Evolutionary conservation across 2,329 filamentous ascomycete species (phyloP), one percentile per base, ranked within the genome.

Genomic region (Xylaria sp.): DNA sequence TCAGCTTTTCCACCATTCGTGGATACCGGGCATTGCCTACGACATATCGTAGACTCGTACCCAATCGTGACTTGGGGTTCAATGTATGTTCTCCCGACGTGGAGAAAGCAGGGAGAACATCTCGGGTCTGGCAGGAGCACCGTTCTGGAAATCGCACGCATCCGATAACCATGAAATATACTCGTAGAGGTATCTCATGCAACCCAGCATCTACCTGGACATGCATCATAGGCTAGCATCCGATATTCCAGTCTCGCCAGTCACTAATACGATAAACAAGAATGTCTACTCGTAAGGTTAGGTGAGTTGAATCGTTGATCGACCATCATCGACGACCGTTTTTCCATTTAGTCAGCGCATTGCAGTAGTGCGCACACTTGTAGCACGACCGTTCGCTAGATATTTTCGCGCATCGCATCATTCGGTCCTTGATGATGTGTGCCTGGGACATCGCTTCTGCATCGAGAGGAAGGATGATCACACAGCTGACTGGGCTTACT

Each of bases 271-370:
- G 16, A 4, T 30, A 30, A 30, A 30, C 23, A 30, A 30, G 23
- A 30, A 30, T 30, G 23, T 30, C 23, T 30, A 16, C 16, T 16
- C 16, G 16, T 16, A 30, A 30, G 3, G 23, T 30, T 30, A 30
- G 23, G 23, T 30, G 23, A 30, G 23, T 30, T 30, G 23, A 30
- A 30, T 30, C 23, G 23, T 30, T 30, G 37, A 42, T 42, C 37
- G 37, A 3, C 37, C 37, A 42, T 10, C 37, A 8, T 13, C 37
- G 11, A 13, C 8, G 37, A 5, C 23, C 23, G 5, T 30, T 30
- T 4, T 30, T 4, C 23, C 23, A 30, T 39, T 48, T 50, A 62
- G 54, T 55, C 47, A 58, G 58, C 60, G 34, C 42, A 19, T 34
- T 44, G 58, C 52, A 56, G 54, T 52, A 34, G 4, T 23, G 34